phyloP scores from a whole-genome alignment of 2,329 filamentous ascomycete species.

The Aspergillus hortae region DNA sequence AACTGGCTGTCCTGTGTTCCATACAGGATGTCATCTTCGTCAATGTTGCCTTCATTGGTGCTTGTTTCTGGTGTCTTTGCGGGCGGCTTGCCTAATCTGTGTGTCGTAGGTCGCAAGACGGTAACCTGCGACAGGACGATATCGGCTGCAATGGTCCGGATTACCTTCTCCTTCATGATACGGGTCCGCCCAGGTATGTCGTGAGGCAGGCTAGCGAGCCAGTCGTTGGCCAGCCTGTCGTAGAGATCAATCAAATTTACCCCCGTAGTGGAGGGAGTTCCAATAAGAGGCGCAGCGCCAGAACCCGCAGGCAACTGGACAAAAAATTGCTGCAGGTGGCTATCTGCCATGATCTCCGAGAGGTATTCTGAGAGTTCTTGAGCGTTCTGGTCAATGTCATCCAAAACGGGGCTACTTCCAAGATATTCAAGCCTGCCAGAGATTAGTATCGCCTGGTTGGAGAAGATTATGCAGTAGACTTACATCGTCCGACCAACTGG shows the following conservation, averaged over 20 bases:
- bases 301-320: slow-evolving; percentile 11
- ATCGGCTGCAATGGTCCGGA: slow-evolving; percentile 35
- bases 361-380: slow-evolving; percentile 27
- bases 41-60: background rate
- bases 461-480: slow-evolving; percentile 6
- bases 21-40: background rate
- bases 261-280: slow-evolving; percentile 1
- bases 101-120: slow-evolving; percentile 12
- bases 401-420: slow-evolving; percentile 21
- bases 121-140: slow-evolving; percentile 33
- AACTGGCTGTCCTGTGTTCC: background rate
- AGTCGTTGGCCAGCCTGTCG: slow-evolving; percentile 34
- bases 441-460: slow-evolving; percentile 5
- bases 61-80: background rate
- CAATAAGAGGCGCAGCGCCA: background rate
- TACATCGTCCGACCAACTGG: slow-evolving; percentile 28
- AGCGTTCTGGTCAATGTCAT: slow-evolving; percentile 36
- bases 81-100: background rate
- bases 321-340: slow-evolving; percentile 18
- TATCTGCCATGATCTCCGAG: slow-evolving; percentile 13
- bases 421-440: slow-evolving; percentile 31
- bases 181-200: slow-evolving; percentile 35
- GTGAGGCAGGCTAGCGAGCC: slow-evolving; percentile 32
- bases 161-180: slow-evolving; percentile 36
- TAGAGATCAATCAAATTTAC: slow-evolving; percentile 29